Evolutionary conservation across 441 rosid species (phyloP).

Genomic region (Jatropha multifida): DNA sequence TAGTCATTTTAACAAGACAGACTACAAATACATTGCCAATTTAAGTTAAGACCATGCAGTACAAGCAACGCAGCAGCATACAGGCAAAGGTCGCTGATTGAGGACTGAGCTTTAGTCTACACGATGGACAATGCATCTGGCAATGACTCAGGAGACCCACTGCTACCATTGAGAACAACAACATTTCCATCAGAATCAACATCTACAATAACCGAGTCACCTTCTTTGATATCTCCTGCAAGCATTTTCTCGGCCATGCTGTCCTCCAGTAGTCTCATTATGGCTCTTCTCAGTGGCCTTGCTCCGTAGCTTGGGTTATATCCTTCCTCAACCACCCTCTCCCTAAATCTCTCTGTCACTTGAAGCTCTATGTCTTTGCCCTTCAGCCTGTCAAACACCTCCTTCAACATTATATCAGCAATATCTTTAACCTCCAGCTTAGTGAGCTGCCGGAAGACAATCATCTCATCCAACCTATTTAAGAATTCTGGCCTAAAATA

Average conservation of each 20-base stretch:
- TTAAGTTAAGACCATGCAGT: conserved; percentile 18
- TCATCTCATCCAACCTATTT: conserved; percentile 96
- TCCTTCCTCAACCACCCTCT: conserved; percentile 93
- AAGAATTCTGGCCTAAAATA: conserved; percentile 96
- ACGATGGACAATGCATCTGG: conserved; percentile 56
- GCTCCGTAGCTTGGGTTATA: conserved; percentile 97
- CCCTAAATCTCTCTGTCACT: conserved; percentile 90
- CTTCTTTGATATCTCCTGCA: conserved; percentile 90
- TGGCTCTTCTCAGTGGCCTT: conserved; percentile 94
- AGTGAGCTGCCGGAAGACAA: conserved; percentile 92
- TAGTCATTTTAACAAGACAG: conserved; percentile 32
- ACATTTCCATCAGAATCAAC: conserved; percentile 84
- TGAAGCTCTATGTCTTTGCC: conserved; percentile 87
- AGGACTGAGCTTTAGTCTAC: conserved; percentile 28
- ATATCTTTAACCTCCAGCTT: conserved; percentile 96
- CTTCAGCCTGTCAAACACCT: conserved; percentile 81
- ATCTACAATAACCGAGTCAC: conserved; percentile 91
- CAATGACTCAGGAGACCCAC: conserved; percentile 57
- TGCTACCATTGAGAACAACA: conserved; percentile 79
- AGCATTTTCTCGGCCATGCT: conserved; percentile 99
- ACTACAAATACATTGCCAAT: conserved; percentile 27
- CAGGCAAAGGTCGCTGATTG: conserved; percentile 10
- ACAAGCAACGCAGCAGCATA: conserved; percentile 37
- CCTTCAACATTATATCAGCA: conserved; percentile 91
- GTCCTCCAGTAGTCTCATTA: conserved; percentile 94